phyloP scores from a whole-genome alignment of 140 eudicot species.

The Ambrosia hybrid region DNA sequence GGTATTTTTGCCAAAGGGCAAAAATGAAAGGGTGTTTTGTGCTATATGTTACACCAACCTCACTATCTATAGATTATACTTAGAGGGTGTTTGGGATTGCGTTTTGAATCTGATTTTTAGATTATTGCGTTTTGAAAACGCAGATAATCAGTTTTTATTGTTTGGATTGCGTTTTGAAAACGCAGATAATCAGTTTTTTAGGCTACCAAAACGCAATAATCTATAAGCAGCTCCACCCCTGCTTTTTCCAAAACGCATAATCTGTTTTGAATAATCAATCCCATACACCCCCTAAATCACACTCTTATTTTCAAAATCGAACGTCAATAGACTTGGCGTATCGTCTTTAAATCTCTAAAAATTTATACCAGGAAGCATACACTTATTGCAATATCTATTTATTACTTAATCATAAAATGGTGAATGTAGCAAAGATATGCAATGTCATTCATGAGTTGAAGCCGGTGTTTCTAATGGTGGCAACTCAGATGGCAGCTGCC shows the following conservation, averaged over 20 bases:
- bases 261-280: no score
- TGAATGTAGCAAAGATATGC: slow-evolving; percentile 20
- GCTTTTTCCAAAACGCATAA: no score
- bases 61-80: slow-evolving; percentile 19
- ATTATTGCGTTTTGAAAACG: no score
- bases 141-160: no score
- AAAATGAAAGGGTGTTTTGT: not conserved
- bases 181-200: no score
- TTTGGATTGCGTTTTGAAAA: no score
- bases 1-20: not conserved
- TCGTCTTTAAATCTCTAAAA: slow-evolving; percentile 13
- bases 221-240: no score
- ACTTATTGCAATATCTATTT: not conserved
- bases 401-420: not conserved
- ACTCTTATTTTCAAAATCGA: slow-evolving; percentile 16
- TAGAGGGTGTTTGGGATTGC: no score
- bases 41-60: not conserved
- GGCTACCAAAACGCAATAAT: no score
- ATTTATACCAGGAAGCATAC: not conserved
- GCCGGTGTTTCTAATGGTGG: slow-evolving; percentile 44
- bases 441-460: slow-evolving; percentile 32
- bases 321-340: slow-evolving; percentile 28
- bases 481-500: slow-evolving; percentile 32
- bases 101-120: no score
- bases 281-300: no score